phyloP scores from a whole-genome alignment of 2,329 filamentous ascomycete genomes.

The Talaromyces sp. region DNA sequence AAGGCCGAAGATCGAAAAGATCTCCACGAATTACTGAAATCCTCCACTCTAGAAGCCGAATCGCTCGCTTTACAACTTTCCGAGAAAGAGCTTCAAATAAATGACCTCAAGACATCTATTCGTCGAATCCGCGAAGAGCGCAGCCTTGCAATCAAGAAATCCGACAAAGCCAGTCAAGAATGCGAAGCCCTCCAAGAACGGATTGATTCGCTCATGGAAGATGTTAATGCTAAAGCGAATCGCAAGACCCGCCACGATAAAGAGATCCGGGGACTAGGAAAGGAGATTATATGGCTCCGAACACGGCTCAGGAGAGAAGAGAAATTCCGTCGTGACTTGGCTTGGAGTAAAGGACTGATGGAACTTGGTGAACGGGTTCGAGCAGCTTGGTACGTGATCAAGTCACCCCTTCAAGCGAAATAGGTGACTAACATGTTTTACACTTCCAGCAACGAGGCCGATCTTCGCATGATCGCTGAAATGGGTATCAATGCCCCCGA shows the following conservation, averaged over 20 bases:
- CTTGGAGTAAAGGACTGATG: constrained; percentile 84
- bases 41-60: constrained; percentile 52
- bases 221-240: constrained; percentile 40
- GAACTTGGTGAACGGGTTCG: constrained; percentile 67
- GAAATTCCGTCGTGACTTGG: constrained; percentile 72
- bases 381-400: constrained; percentile 70
- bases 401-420: not conserved
- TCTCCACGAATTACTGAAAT: constrained; percentile 47
- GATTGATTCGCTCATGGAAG: constrained; percentile 60
- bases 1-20: constrained; percentile 43
- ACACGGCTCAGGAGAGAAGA: constrained; percentile 77
- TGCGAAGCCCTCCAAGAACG: constrained; percentile 55
- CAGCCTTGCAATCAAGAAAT: constrained; percentile 39
- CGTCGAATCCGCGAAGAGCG: constrained; percentile 56
- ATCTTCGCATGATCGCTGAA: constrained; percentile 77
- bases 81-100: constrained; percentile 65
- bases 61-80: constrained; percentile 69
- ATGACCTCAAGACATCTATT: constrained; percentile 57
- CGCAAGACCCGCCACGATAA: constrained; percentile 52
- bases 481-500: constrained; percentile 64
- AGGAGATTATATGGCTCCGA: constrained; percentile 89
- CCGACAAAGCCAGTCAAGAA: constrained; percentile 40
- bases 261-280: constrained; percentile 74
- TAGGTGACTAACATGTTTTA: constrained; percentile 7
- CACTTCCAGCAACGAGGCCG: constrained; percentile 74